Evolutionary conservation across 2,329 filamentous ascomycete genomes (phyloP), one percentile per base, ranked within the genome.

Genomic region (Ilyonectria robusta): DNA sequence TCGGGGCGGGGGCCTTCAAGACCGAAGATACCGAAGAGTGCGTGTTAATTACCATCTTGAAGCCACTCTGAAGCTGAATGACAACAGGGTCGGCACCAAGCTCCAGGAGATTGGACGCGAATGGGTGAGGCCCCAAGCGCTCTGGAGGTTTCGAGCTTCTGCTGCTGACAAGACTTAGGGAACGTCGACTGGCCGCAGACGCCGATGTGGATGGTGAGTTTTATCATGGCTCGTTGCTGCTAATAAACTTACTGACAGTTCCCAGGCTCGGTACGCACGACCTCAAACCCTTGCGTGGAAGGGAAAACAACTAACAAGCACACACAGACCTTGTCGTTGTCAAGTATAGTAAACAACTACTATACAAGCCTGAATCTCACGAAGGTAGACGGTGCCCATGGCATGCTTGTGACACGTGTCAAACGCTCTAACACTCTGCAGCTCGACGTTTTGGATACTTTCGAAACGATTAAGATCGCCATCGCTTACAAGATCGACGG

Each of bases 381-480:
- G 15, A 90, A 88, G 73, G 75, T 68, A 69, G 44, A 57, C 1
- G 65, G 7, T 40, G 58, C 51, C 42, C 6, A 31, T 66, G 19
- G n/a, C 19, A 46, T 55, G 19, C 10, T 58, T 67, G 37, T 69
- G 50, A 62, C 47, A 65, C 26, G 23, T 5, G 21, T 44, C 26
- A 47, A 19, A 53, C 15, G 29, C 50, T 51, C 64, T 50, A 59
- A 66, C 57, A 40, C 21, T 64, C 33, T 47, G 31, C 46, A 72
- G 70, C 75, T 77, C 51, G 71, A 73, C 59, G 86, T 94, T 42
- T 85, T 94, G 17, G 92, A 94, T 78, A 88, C 88, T 35, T 94
- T 97, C 78, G 85, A 88, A 10, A 91, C 89, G 75, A 87, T 97
- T 81, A 93, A 94, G 79, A 85, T 93, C 57, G 92, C 92, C 19